Conservation (phyloP, 108 stramenopile genomes). For the Poteriospumella lacustris region DNA sequence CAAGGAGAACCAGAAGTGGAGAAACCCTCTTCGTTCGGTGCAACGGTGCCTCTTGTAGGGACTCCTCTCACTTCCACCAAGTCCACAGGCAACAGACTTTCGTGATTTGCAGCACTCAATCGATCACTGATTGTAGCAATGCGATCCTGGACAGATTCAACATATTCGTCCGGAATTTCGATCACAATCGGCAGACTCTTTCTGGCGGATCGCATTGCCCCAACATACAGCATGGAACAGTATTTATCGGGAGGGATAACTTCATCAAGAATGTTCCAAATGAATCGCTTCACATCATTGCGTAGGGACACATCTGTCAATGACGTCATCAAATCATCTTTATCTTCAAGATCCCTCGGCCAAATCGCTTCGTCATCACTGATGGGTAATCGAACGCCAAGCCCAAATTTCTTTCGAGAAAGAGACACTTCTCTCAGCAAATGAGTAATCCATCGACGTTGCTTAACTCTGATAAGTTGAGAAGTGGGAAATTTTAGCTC, state of each 20-base stretch:
- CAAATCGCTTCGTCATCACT: neutral
- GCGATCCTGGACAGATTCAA: neutral
- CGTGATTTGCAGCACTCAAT: neutral
- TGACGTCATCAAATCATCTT: neutral
- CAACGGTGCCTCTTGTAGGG: neutral
- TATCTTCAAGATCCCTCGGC: neutral
- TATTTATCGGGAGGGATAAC: neutral
- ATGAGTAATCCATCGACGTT: slow-evolving; percentile 13
- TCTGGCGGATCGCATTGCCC: neutral
- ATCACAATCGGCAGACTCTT: neutral
- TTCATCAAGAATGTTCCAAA: slow-evolving; percentile 17
- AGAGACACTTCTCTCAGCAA: neutral
- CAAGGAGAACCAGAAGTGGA: slow-evolving; percentile 4
- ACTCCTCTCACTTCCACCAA: neutral
- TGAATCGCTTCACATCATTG: neutral
- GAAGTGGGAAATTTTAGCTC: neutral
- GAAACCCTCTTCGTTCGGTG: neutral
- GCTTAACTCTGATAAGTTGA: slow-evolving; percentile 2
- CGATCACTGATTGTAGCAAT: neutral
- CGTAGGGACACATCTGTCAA: neutral
- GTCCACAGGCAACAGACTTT: neutral
- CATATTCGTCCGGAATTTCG: neutral
- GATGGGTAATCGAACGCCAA: neutral
- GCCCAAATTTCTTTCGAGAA: neutral
- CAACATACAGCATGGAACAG: slow-evolving; percentile 10